Evolutionary conservation across 371 early-diverging fungal species (phyloP), one percentile per base, ranked within the genome.

Genomic region (Thermomucor indicae-seudaticae): DNA sequence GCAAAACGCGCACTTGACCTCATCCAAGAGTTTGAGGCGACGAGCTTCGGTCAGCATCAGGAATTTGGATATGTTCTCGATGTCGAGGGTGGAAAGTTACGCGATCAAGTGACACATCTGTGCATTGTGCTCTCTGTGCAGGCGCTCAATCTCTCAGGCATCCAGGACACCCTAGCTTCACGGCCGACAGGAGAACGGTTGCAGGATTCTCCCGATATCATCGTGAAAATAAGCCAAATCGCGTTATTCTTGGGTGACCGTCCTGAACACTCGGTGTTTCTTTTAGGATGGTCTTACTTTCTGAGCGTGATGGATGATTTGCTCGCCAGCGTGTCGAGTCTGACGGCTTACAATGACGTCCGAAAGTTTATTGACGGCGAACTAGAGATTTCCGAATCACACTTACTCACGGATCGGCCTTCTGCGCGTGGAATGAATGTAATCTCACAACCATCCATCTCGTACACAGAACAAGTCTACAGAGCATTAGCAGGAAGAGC

Each of bases 281-380:
- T 75, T 24, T 42, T 75, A n/a, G 61, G 67, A 11, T 75, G 76
- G 76, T 68, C 76, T 1, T 67, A 54, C 30, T 57, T 75, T 29
- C 55, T 75, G 5, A 44, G 48, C 22, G 45, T 46, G 39, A 17
- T 67, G 1, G 53, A 64, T 22, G 24, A 30, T n/a, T 39, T 57
- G 3, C 16, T 57, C 1, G 22, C 42, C 16, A 52, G 54, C 2
- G 23, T 25, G 3, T 5, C 43, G 17, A 47, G 43, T 38, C 55
- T 60, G 7, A 6, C 40, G 0, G 50, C 49, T 16, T 67, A 67
- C 37, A 25, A 27, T 3, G 17, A 50, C 6, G 47, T 66, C 4
- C 30, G 51, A 24, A 23, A 49, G 16, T 11, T 66, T 20, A 50
- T 51, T 35, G 34, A 55, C 20, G 55, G 60, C 6, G 17, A 42